phyloP scores from a whole-genome alignment of 139 green algal species.

The Ettlia oleoabundans region DNA sequence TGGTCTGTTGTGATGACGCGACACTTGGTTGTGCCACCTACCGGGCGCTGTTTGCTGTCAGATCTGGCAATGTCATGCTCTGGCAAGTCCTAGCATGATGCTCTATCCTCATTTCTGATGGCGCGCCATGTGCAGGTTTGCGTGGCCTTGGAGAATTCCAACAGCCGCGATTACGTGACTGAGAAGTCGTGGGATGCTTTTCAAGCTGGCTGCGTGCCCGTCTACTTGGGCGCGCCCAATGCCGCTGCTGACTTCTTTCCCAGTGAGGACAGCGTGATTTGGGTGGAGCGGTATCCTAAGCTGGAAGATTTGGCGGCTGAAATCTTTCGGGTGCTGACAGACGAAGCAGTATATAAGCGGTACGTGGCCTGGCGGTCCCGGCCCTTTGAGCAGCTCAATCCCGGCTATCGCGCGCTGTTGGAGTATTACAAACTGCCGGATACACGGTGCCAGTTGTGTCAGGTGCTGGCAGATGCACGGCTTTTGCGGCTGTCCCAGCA shows the following conservation, averaged over 20 bases:
- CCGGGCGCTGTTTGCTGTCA: too few relatives aligned
- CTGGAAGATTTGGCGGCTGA: not conserved
- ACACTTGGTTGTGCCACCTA: too few relatives aligned
- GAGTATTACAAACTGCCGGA: not conserved
- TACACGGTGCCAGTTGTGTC: constrained; percentile 7
- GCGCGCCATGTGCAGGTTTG: not conserved
- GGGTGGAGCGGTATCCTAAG: not conserved
- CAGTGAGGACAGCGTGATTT: not conserved
- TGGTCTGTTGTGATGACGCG: not conserved
- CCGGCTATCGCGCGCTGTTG: not conserved
- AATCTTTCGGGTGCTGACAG: not conserved
- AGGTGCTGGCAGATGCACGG: not conserved
- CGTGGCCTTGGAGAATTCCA: not conserved
- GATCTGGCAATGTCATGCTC: too few relatives aligned
- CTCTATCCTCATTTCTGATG: too few relatives aligned
- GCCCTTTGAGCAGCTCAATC: not conserved
- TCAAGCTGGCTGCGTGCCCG: not conserved
- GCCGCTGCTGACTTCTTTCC: not conserved
- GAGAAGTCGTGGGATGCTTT: constrained; percentile 6
- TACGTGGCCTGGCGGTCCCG: not conserved
- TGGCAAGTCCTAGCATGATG: too few relatives aligned
- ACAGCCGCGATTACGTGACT: not conserved
- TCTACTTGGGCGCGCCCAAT: constrained; percentile 2
- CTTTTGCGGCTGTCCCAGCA: not conserved
- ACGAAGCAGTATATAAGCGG: not conserved